These are phyloP conservation scores for Mortierella sp. DNA, from an alignment of 371 early-diverging fungal species.

Conservation along the genomic window DNA sequence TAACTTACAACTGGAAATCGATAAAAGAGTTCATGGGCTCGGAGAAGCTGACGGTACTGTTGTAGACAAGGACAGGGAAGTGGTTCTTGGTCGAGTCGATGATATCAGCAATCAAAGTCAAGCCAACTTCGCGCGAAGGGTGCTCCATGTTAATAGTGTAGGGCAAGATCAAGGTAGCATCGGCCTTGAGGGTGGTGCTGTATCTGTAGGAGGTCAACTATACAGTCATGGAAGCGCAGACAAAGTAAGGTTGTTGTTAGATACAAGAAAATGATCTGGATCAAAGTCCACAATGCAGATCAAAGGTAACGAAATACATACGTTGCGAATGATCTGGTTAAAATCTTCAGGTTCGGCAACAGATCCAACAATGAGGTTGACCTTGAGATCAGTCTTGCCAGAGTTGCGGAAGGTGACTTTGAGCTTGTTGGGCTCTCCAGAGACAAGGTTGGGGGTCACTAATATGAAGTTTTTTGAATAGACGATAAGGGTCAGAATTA, in stretches of 20 bases:
- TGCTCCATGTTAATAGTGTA: constrained; percentile 55
- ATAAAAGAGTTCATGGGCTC: constrained; percentile 54
- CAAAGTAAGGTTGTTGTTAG: too few relatives aligned
- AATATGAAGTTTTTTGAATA: neutral
- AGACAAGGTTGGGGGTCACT: constrained; percentile 51
- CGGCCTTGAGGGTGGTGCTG: constrained; percentile 48
- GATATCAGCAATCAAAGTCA: constrained; percentile 54
- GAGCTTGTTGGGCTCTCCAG: constrained; percentile 54
- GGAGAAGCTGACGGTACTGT: constrained; percentile 53
- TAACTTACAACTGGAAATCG: constrained; percentile 43
- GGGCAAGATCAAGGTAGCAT: constrained; percentile 41
- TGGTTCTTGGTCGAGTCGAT: constrained; percentile 50
- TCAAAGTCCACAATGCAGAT: neutral
- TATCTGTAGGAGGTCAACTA: constrained; percentile 56
- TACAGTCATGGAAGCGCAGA: neutral
- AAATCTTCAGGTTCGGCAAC: constrained; percentile 39
- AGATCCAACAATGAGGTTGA: constrained; percentile 45
- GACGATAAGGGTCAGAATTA: neutral
- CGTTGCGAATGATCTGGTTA: constrained; percentile 52
- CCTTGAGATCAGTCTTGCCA: constrained; percentile 56
- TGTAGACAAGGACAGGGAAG: constrained; percentile 53
- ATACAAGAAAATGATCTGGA: neutral
- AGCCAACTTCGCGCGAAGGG: constrained; percentile 44
- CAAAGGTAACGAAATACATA: constrained; percentile 12
- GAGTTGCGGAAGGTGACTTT: constrained; percentile 50